Conservation (phyloP, 176 grass and related monocot genomes). For the Zea mays region DNA sequence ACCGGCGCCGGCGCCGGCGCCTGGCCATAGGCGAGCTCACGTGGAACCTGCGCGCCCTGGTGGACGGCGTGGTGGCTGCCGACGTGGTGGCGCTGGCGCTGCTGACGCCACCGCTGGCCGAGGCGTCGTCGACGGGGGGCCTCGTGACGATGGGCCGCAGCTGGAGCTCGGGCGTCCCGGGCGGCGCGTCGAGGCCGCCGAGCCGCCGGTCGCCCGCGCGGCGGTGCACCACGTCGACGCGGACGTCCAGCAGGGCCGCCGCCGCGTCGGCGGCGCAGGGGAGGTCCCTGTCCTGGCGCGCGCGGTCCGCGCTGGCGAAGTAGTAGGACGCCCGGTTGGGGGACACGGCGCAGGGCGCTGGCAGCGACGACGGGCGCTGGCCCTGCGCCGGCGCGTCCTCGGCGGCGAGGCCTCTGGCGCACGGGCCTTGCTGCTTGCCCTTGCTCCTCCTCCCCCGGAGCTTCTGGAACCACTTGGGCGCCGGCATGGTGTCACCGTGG, state of each 20-base stretch:
- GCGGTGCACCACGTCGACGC: slow-evolving; percentile 42
- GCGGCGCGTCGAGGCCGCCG: slow-evolving; percentile 42
- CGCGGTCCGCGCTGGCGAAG: slow-evolving; percentile 55
- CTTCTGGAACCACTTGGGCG: slow-evolving; percentile 80
- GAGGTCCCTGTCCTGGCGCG: slow-evolving; percentile 33
- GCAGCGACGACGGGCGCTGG: neutral
- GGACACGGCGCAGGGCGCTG: slow-evolving; percentile 22
- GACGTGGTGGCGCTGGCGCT: slow-evolving; percentile 35
- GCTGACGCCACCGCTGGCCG: neutral
- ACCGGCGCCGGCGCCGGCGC: neutral
- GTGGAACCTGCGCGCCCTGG: slow-evolving; percentile 45
- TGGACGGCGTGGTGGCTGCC: slow-evolving; percentile 52
- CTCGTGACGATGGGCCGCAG: slow-evolving; percentile 70
- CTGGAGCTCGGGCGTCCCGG: slow-evolving; percentile 63
- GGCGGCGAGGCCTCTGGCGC: neutral
- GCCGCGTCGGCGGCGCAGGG: slow-evolving; percentile 4
- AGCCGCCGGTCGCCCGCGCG: slow-evolving; percentile 25
- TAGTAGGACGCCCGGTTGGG: slow-evolving; percentile 80
- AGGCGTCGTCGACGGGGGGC: slow-evolving; percentile 32
- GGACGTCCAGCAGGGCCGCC: slow-evolving; percentile 23
- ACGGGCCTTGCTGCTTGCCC: slow-evolving; percentile 35
- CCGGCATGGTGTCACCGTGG: slow-evolving; percentile 40
- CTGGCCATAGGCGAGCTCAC: neutral
- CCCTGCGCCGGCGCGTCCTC: neutral
- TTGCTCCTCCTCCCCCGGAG: slow-evolving; percentile 58